Evolutionary conservation across 1,139 yeast genomes (phyloP), one percentile per base, ranked within the genome.

Genomic region (Taphrina pruni): DNA sequence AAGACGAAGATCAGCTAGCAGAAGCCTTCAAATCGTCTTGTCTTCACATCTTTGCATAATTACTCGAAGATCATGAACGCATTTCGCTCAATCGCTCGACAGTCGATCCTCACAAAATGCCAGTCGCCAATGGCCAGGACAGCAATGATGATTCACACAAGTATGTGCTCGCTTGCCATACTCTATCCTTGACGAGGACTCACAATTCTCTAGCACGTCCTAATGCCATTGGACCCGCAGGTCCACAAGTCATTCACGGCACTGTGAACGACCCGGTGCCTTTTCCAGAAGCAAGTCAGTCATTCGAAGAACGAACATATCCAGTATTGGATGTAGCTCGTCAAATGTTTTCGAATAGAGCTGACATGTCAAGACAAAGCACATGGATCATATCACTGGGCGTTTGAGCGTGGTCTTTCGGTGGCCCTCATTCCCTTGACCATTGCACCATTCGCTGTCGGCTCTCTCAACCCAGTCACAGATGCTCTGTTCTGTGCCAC

Each of bases 321-420:
- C 48, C n/a, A 12, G n/a, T 14, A 7, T 12, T 7, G n/a, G 48
- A 14, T 45, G 48, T 45, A 17, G 48, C 48, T 12, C n/a, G 48
- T 45, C 48, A n/a, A 12, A 17, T 45, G 20, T 45, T n/a, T 17
- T n/a, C n/a, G 48, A n/a, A n/a, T 17, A 7, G 4, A 7, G 7
- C 35, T 50, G 38, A 50, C 17, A 21, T 12, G 35, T 17, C 2
- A 20, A 64, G 67, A 64, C 64, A 65, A 58, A 75, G 79, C 83
- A 73, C 93, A 90, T 76, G 97, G 97, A 41, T 87, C 96, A 4
- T 87, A 86, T 78, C 97, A 92, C 81, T 92, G 97, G 97, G 81
- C 91, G 14, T 86, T 88, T 75, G 97, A 93, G 78, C 85, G 92
- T 74, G 75, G 85, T 6, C 81, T 89, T 14, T 84, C 93, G 8